Evolutionary conservation across 495 filamentous ascomycete species (phyloP).

Genomic region (Hypoxylon cercidicola): DNA sequence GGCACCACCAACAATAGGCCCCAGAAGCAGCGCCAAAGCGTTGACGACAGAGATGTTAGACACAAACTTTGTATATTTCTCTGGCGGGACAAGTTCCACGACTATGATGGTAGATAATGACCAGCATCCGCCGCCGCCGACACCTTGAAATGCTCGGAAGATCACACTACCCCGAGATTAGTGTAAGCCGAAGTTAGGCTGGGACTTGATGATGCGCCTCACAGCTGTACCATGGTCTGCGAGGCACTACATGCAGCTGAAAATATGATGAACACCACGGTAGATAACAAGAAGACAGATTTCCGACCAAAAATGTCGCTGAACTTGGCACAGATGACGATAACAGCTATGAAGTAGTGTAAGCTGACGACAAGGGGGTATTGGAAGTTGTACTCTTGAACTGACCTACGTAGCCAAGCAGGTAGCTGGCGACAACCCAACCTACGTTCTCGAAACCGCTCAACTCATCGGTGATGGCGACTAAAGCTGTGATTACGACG

Average conservation of each 20-base stretch:
- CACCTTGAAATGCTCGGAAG: conserved; percentile 55
- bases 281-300: conserved; percentile 44
- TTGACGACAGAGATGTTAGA: conserved; percentile 32
- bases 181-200: not conserved
- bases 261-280: conserved; percentile 54
- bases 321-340: conserved; percentile 53
- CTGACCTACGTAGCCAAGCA: conserved; percentile 41
- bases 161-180: conserved; percentile 40
- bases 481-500: conserved; percentile 24
- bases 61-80: conserved; percentile 30
- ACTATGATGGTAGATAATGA: conserved; percentile 52
- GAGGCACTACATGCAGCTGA: conserved; percentile 53
- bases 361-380: not conserved
- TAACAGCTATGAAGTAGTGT: conserved; percentile 4
- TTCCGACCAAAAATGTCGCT: conserved; percentile 57
- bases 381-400: not conserved
- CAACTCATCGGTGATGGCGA: conserved; percentile 32
- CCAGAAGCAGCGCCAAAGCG: conserved; percentile 46
- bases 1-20: conserved; percentile 56
- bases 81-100: conserved; percentile 50
- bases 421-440: conserved; percentile 48
- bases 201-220: conserved; percentile 1
- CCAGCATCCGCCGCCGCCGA: conserved; percentile 53
- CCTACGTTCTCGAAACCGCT: conserved; percentile 22
- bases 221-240: conserved; percentile 51